Evolutionary conservation across 768 basidiomycete species (phyloP).

Genomic region (Neoboletus brunneissimus): DNA sequence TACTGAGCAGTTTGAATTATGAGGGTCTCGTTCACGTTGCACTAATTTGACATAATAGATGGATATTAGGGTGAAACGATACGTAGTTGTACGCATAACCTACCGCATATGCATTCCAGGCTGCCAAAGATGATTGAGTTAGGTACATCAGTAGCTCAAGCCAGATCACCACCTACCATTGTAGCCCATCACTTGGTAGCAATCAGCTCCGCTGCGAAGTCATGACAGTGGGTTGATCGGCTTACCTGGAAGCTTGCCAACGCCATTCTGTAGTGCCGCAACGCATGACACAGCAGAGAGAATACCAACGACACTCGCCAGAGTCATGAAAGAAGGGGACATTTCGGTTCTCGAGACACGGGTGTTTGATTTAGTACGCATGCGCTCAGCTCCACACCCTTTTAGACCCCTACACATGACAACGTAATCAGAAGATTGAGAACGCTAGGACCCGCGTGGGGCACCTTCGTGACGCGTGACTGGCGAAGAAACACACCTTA

Average conservation of each 20-base stretch:
- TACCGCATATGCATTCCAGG: constrained; percentile 67
- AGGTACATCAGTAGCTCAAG: background rate
- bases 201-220: constrained; percentile 3
- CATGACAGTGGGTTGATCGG: background rate
- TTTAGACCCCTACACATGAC: constrained; percentile 11
- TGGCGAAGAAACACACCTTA: background rate
- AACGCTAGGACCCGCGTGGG: constrained; percentile 1
- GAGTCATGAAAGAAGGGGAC: constrained; percentile 6
- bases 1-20: constrained; percentile 49
- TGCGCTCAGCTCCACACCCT: background rate
- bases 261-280: constrained; percentile 27
- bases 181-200: constrained; percentile 29
- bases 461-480: constrained; percentile 3
- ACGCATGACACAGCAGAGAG: constrained; percentile 12
- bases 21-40: constrained; percentile 53
- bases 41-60: constrained; percentile 34
- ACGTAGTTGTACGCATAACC: constrained; percentile 7
- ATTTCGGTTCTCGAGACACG: constrained; percentile 3
- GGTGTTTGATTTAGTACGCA: background rate
- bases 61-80: background rate
- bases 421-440: background rate
- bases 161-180: constrained; percentile 21
- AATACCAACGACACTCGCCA: constrained; percentile 8
- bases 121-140: constrained; percentile 30
- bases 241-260: constrained; percentile 33